phyloP scores from a whole-genome alignment of 805 yeast species.

The Clavispora vitiphila region DNA sequence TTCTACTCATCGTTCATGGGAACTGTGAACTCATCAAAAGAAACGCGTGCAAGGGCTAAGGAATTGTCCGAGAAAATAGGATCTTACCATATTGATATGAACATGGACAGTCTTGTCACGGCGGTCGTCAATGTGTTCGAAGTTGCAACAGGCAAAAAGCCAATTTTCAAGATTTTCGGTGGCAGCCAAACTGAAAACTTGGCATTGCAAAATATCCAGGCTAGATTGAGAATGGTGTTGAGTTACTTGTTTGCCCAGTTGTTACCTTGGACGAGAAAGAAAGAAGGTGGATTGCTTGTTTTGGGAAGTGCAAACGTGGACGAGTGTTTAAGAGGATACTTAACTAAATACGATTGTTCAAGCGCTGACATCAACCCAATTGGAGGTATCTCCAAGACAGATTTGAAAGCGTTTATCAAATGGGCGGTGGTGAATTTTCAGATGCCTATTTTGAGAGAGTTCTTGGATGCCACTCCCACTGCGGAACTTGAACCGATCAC shows the following conservation, averaged over 20 bases:
- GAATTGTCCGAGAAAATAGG: constrained; percentile 73
- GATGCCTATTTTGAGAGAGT: constrained; percentile 71
- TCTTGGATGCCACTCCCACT: constrained; percentile 90
- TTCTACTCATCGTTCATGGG: constrained; percentile 97
- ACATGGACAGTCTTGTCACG: constrained; percentile 80
- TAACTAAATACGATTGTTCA: constrained; percentile 96
- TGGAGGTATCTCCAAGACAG: constrained; percentile 97
- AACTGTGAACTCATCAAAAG: constrained; percentile 83
- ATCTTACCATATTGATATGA: constrained; percentile 84
- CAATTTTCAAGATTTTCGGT: constrained; percentile 87
- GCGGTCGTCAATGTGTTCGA: constrained; percentile 76
- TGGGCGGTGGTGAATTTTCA: constrained; percentile 70
- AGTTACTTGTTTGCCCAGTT: constrained; percentile 91
- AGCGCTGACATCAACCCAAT: constrained; percentile 97
- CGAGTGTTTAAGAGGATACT: constrained; percentile 90
- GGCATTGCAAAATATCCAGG: constrained; percentile 95
- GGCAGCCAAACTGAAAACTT: constrained; percentile 88
- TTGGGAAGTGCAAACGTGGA: constrained; percentile 97
- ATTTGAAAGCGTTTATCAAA: constrained; percentile 76
- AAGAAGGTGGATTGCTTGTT: constrained; percentile 74
- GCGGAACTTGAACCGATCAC: constrained; percentile 98
- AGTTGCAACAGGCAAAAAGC: constrained; percentile 84
- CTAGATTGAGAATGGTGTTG: constrained; percentile 90
- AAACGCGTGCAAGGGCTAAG: constrained; percentile 79
- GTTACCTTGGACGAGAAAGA: constrained; percentile 88